phyloP scores from a whole-genome alignment of 192 early-diverging fungal genomes.

The Rhizophagus sp. region DNA sequence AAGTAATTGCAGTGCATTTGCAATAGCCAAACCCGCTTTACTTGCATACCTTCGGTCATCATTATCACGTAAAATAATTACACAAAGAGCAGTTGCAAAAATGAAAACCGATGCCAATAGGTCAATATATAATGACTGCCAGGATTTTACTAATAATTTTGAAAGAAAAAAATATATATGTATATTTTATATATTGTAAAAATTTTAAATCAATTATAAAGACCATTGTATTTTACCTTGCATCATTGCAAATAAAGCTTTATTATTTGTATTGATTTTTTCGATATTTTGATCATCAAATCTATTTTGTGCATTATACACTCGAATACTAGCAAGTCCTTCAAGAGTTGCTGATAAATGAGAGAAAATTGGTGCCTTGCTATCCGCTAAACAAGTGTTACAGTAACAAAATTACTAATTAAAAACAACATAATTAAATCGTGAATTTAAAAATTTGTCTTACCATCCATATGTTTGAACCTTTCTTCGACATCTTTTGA shows the following conservation, averaged over 20 bases:
- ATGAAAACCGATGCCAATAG: constrained; percentile 64
- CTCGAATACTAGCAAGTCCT: constrained; percentile 68
- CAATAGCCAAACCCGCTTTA: constrained; percentile 60
- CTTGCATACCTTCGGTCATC: constrained; percentile 38
- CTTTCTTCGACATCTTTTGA: constrained; percentile 50
- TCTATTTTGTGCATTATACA: constrained; percentile 59
- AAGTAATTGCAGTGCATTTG: constrained; percentile 65
- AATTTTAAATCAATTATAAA: not conserved
- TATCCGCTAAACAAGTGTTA: constrained; percentile 40
- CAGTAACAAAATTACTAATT: not conserved
- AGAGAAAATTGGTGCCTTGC: constrained; percentile 70
- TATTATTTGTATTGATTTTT: constrained; percentile 70
- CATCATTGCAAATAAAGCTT: constrained; percentile 69
- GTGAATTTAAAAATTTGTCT: not conserved
- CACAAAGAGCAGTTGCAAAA: constrained; percentile 59
- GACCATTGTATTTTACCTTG: constrained; percentile 43
- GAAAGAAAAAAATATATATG: not conserved
- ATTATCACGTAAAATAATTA: constrained; percentile 43
- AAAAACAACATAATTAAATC: not conserved
- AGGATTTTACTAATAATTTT: constrained; percentile 40
- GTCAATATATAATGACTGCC: constrained; percentile 66
- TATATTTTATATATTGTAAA: not conserved
- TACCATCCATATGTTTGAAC: constrained; percentile 58
- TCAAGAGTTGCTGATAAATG: constrained; percentile 73
- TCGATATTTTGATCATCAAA: constrained; percentile 59